phyloP scores from a whole-genome alignment of 1,139 yeast genomes.

The Taiozyma sp. region DNA sequence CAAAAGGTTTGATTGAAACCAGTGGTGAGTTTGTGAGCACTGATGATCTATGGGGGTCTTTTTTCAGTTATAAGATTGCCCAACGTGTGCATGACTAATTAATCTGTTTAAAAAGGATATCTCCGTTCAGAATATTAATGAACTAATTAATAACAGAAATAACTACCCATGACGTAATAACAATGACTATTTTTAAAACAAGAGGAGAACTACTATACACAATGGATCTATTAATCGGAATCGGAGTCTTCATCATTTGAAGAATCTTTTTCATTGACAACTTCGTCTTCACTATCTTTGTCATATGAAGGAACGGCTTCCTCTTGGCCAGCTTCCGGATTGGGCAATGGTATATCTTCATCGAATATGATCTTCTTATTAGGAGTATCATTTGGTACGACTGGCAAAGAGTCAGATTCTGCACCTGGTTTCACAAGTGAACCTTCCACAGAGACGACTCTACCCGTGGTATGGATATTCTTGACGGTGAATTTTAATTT shows the following conservation, averaged over 20 bases:
- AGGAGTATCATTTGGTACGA: conserved; percentile 29
- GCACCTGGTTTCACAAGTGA: conserved; percentile 44
- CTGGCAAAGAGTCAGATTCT: conserved; percentile 31
- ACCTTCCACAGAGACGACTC: conserved; percentile 81
- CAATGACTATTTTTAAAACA: neutral
- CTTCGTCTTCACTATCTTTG: conserved; percentile 20
- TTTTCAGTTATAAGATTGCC: conserved; percentile 31
- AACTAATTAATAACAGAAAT: neutral
- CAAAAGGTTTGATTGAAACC: conserved; percentile 35
- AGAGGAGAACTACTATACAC: neutral
- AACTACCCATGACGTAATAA: neutral
- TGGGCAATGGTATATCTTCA: conserved; percentile 26
- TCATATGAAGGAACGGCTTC: conserved; percentile 12
- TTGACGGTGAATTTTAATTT: conserved; percentile 70
- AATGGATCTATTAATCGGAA: conserved; percentile 11
- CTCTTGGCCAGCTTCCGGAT: conserved; percentile 15
- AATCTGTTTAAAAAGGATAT: neutral
- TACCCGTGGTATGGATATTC: conserved; percentile 70
- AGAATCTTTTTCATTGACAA: conserved; percentile 24
- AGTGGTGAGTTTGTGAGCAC: conserved; percentile 52
- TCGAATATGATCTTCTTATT: conserved; percentile 35
- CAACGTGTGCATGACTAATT: neutral
- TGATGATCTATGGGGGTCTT: conserved; percentile 55
- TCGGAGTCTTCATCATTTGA: conserved; percentile 26
- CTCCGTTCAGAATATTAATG: neutral